Conservation (phyloP, 495 filamentous ascomycete species). For the Thermochaetoides thermophila region DNA sequence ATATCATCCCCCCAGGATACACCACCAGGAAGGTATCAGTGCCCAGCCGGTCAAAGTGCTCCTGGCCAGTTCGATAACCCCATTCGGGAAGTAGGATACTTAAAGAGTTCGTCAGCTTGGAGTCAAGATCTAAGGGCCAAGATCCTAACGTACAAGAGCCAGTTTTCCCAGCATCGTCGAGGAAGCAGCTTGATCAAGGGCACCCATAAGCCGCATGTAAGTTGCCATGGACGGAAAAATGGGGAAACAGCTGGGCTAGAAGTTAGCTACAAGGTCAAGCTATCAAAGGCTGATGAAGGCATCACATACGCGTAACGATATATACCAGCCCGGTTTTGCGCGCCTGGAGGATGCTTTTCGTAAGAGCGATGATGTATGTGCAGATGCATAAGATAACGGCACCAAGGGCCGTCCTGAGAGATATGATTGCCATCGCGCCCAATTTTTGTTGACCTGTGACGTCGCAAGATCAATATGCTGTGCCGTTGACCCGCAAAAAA, state of each 20-base stretch:
- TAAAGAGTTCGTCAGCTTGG: no score
- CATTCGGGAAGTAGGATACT: conserved; percentile 24
- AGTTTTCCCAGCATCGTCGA: conserved; percentile 26
- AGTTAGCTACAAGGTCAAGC: no score
- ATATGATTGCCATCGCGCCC: conserved; percentile 20
- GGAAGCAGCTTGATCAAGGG: conserved; percentile 35
- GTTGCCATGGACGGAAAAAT: conserved; percentile 34
- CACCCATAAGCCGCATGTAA: conserved; percentile 31
- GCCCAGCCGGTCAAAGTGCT: conserved; percentile 22
- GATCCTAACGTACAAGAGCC: conserved; percentile 36
- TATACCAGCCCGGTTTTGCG: conserved; percentile 30
- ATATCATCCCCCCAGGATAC: conserved; percentile 27
- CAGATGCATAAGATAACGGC: conserved; percentile 6
- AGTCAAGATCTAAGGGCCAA: no score
- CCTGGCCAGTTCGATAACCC: conserved; percentile 20
- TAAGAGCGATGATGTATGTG: conserved; percentile 16
- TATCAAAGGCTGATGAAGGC: neutral
- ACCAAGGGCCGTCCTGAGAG: conserved; percentile 8
- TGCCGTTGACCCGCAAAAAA: no score
- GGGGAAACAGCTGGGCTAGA: conserved; percentile 23
- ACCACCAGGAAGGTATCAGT: conserved; percentile 38
- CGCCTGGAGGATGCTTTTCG: conserved; percentile 28
- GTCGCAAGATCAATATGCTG: no score
- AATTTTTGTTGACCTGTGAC: no score
- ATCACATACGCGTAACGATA: conserved; percentile 30